Conservation (phyloP, 2,329 filamentous ascomycete genomes). For the Botryosphaeria agaves region DNA sequence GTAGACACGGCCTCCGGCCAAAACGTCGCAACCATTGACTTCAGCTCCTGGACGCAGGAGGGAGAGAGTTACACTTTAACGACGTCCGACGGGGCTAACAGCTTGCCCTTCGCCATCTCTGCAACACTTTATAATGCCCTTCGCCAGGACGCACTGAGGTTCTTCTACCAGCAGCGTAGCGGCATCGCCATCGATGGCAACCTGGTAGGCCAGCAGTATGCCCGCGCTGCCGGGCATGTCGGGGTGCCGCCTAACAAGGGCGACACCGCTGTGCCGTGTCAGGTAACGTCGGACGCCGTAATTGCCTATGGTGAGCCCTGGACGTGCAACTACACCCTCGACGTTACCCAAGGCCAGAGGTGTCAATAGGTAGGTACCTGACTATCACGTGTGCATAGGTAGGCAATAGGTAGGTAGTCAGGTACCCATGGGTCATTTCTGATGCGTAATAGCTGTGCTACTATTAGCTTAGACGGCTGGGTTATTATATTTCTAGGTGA, state of each 20-base stretch:
- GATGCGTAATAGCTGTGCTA: no score
- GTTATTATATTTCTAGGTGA: no score
- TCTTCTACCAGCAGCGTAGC: conserved; percentile 5
- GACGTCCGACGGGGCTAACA: not conserved
- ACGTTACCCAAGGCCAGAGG: conserved; percentile 4
- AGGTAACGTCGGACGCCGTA: conserved; percentile 3
- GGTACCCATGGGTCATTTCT: no score
- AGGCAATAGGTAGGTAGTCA: no score
- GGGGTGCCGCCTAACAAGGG: conserved; percentile 3
- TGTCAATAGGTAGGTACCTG: no score
- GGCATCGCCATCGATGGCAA: conserved; percentile 4
- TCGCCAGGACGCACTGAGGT: conserved; percentile 4
- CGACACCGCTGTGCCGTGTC: conserved; percentile 3
- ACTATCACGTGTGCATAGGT: not conserved
- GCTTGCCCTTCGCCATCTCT: conserved; percentile 3
- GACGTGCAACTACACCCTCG: conserved; percentile 5
- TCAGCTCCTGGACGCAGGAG: conserved; percentile 1
- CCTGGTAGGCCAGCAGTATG: conserved; percentile 3
- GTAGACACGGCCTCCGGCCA: conserved; percentile 3
- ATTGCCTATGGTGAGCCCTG: conserved; percentile 4
- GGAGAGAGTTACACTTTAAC: conserved; percentile 1
- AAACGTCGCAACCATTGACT: conserved; percentile 3
- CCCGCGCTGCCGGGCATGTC: conserved; percentile 4
- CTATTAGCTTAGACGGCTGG: no score
- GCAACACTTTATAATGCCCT: conserved; percentile 2